Evolutionary conservation across 257 asterid species (phyloP), one percentile per base, ranked within the genome.

Genomic region (Rhazya stricta): DNA sequence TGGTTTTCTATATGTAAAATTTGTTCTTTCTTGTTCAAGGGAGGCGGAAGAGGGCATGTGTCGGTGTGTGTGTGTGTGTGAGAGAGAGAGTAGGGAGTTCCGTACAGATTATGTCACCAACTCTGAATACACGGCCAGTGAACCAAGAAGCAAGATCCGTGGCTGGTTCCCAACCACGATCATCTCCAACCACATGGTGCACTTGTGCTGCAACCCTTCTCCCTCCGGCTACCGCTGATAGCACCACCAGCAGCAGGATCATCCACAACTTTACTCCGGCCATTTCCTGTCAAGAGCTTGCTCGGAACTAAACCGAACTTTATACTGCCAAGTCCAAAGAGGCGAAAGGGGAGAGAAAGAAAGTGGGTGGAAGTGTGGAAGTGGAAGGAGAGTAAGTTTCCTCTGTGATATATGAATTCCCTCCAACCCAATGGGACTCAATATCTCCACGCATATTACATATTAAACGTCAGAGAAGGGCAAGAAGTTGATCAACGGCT

Each of bases 51-150:
- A 46, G 1, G 11, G 15, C 58, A 23, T 37, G 3, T 5, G 15
- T 66, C 27, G 12, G 6, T 27, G 45, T 43, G 48, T 8, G 48
- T 43, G 15, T 73, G 39, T n/a, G 5, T 6, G 18, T 36, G 39
- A 41, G 8, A 39, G 16, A 56, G 25, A 5, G 13, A 41, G 15
- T 8, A 6, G 8, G 6, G 37, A 8, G 1, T 34, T 27, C 21
- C 89, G 79, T 76, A 91, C 97, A 86, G 51, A 91, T 57, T 69
- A 79, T 85, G 84, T 91, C 97, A 9, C 97, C 97, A 43, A 87
- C 90, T 65, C 74, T 82, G 84, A 91, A 86, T 71, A 78, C 79
- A 74, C 93, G 89, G 50, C 87, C 93, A 34, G 86, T 72, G 45
- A 85, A 56, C 91, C 92, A 91, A 48, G 93, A 83, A 58, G 3